phyloP scores from a whole-genome alignment of 169 alveolate genomes.

The Plasmodium blacklocki region DNA sequence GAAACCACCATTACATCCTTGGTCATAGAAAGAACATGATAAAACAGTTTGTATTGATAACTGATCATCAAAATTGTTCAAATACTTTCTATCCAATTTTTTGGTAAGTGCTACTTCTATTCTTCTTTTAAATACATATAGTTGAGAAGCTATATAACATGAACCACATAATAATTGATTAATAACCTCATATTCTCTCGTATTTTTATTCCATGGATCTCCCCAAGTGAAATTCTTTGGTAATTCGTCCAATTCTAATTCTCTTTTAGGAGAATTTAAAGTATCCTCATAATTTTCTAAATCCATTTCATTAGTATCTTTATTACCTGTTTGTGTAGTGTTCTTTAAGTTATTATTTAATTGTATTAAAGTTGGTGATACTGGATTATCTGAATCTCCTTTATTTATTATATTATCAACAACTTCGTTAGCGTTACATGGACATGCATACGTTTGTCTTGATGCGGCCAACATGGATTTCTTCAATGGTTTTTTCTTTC shows the following conservation, averaged over 20 bases:
- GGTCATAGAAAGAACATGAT: slow-evolving; percentile 79
- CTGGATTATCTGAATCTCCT: slow-evolving; percentile 33
- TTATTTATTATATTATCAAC: slow-evolving; percentile 12
- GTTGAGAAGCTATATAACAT: slow-evolving; percentile 94
- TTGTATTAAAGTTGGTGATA: slow-evolving; percentile 11
- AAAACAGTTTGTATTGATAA: slow-evolving; percentile 80
- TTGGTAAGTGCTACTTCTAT: slow-evolving; percentile 88
- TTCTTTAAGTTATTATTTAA: not conserved
- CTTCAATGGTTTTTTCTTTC: slow-evolving; percentile 34
- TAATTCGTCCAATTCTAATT: slow-evolving; percentile 69
- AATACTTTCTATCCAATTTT: slow-evolving; percentile 76
- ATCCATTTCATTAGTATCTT: slow-evolving; percentile 24
- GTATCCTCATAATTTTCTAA: slow-evolving; percentile 45
- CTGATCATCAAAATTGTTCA: slow-evolving; percentile 57
- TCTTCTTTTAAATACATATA: slow-evolving; percentile 90
- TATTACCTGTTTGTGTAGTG: not conserved
- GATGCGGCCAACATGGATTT: not conserved
- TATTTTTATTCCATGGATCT: slow-evolving; percentile 84
- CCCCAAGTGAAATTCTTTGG: slow-evolving; percentile 87
- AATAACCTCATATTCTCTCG: slow-evolving; percentile 73
- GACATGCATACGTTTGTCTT: slow-evolving; percentile 64
- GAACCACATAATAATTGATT: slow-evolving; percentile 96
- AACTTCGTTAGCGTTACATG: slow-evolving; percentile 37
- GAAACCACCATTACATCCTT: slow-evolving; percentile 94
- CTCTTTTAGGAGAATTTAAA: slow-evolving; percentile 21